phyloP scores from a whole-genome alignment of 805 yeast species.

The Candida incommunis region DNA sequence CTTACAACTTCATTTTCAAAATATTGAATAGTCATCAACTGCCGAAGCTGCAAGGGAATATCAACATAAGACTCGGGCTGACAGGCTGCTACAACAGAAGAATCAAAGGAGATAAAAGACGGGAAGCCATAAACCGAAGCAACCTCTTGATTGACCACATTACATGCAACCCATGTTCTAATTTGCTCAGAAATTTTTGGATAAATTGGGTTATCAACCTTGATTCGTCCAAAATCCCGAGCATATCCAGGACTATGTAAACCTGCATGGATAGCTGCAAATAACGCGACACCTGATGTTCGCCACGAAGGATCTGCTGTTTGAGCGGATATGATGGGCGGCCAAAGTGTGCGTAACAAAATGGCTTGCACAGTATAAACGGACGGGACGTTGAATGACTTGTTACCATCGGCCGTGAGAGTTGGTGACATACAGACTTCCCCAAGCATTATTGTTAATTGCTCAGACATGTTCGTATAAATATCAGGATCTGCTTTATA shows the following conservation, averaged over 20 bases:
- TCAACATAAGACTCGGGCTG: conserved; percentile 30
- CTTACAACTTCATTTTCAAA: conserved; percentile 77
- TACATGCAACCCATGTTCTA: conserved; percentile 89
- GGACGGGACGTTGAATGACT: conserved; percentile 72
- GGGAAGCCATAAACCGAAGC: conserved; percentile 94
- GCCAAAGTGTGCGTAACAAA: conserved; percentile 82
- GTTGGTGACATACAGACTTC: conserved; percentile 87
- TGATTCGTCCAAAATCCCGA: conserved; percentile 32
- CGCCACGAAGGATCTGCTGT: conserved; percentile 96
- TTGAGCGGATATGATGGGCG: conserved; percentile 84
- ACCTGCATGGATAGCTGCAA: conserved; percentile 87
- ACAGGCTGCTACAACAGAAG: conserved; percentile 43
- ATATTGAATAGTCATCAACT: conserved; percentile 70
- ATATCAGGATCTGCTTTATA: conserved; percentile 26
- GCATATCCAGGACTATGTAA: conserved; percentile 66
- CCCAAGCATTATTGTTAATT: conserved; percentile 63
- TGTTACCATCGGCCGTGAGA: conserved; percentile 35
- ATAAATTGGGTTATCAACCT: conserved; percentile 24
- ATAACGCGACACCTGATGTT: conserved; percentile 83
- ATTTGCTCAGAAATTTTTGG: conserved; percentile 53
- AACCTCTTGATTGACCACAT: conserved; percentile 75
- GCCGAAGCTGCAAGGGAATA: conserved; percentile 48
- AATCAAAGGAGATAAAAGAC: conserved; percentile 75
- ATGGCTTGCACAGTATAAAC: conserved; percentile 93
- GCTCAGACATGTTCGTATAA: conserved; percentile 49